Percentiles rank a stretch among this genome's conserved stretches.
Conservation (phyloP, 495 filamentous ascomycete species). For the Penicillium fimorum region DNA sequence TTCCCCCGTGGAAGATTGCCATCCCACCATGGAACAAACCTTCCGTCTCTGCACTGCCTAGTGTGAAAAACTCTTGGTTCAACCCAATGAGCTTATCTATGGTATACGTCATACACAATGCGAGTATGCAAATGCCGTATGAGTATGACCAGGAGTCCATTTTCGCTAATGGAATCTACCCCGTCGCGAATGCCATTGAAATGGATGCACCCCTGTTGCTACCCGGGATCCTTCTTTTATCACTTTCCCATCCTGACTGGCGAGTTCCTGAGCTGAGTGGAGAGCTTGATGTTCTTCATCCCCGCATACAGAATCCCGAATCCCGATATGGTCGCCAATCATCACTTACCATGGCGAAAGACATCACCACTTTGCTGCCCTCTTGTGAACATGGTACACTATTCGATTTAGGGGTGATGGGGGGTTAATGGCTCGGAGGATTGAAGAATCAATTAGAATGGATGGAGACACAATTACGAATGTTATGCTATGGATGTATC, state of each 20-base stretch:
- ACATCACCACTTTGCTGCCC: neutral
- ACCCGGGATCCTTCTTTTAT: neutral
- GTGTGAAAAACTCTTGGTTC: conserved; percentile 4
- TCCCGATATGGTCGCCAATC: neutral
- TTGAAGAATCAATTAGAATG: neutral
- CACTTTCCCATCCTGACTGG: neutral
- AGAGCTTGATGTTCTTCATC: neutral
- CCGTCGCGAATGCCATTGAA: neutral
- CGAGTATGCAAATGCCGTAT: conserved; percentile 2
- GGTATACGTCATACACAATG: neutral
- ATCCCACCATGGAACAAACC: neutral
- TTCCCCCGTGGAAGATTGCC: neutral
- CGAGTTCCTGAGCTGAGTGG: neutral
- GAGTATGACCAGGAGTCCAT: neutral
- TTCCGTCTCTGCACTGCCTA: neutral
- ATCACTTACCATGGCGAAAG: neutral
- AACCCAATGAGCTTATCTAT: conserved; percentile 1
- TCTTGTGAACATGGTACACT: neutral
- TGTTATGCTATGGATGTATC: neutral
- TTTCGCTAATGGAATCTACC: neutral
- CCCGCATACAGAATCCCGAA: neutral
- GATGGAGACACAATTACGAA: neutral
- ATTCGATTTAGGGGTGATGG: neutral
- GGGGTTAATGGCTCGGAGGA: neutral
- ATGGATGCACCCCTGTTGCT: neutral